Percentiles rank a stretch among this genome's conserved stretches.
Evolutionary conservation across 345 rosid species (phyloP).

Genomic region (Microcos paniculata): DNA sequence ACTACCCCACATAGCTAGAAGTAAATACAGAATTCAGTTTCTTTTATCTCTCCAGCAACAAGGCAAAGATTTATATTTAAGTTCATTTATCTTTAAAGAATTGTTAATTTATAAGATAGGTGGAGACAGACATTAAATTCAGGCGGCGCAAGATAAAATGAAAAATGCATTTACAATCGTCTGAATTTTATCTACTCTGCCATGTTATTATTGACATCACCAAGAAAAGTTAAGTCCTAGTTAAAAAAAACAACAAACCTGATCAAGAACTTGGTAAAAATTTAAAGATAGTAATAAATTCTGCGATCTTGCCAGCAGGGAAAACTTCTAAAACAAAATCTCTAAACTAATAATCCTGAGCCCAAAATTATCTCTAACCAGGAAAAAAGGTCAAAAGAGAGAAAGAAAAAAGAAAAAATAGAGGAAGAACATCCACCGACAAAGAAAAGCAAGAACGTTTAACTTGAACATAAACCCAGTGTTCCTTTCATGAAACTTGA

Average conservation of each 20-base stretch:
- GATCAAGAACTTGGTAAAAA: neutral
- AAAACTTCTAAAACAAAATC: neutral
- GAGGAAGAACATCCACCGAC: neutral
- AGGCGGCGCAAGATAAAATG: neutral
- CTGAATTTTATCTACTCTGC: slow-evolving; percentile 4
- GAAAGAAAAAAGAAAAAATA: neutral
- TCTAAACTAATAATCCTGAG: neutral
- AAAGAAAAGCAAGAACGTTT: neutral
- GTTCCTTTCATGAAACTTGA: neutral
- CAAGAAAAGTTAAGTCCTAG: neutral
- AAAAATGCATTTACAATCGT: neutral
- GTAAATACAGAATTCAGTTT: slow-evolving; percentile 1
- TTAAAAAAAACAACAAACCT: neutral
- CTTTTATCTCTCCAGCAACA: neutral
- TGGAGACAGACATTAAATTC: slow-evolving; percentile 6
- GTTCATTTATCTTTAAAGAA: neutral
- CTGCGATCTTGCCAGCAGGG: neutral
- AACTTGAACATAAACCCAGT: slow-evolving; percentile 8
- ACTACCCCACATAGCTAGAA: neutral
- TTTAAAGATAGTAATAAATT: neutral
- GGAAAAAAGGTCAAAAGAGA: neutral
- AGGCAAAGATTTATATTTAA: neutral
- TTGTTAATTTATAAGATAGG: neutral
- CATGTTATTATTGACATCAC: neutral
- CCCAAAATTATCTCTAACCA: neutral